Evolutionary conservation across 1,139 yeast genomes (phyloP).

Genomic region (Protomyces inundatus): DNA sequence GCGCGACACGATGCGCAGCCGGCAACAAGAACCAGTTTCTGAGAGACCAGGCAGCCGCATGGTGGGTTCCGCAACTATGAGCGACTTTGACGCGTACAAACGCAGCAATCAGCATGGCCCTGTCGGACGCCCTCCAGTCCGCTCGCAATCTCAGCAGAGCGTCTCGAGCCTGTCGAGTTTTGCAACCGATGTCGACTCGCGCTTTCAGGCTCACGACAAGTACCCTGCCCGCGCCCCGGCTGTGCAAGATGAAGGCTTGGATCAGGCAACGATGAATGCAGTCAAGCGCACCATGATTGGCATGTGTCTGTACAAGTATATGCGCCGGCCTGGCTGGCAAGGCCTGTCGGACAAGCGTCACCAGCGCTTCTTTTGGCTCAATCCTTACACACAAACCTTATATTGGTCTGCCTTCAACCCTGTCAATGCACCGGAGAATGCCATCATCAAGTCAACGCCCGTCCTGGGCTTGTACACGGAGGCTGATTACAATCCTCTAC

Average conservation of each 20-base stretch:
- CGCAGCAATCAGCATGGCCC: neutral
- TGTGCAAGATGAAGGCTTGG: slow-evolving; percentile 5
- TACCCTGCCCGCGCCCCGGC: neutral
- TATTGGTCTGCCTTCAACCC: slow-evolving; percentile 89
- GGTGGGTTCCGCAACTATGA: neutral
- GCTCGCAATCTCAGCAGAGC: slow-evolving; percentile 13
- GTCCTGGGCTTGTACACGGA: slow-evolving; percentile 74
- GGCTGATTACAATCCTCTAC: slow-evolving; percentile 79
- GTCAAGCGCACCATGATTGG: slow-evolving; percentile 91
- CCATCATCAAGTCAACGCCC: slow-evolving; percentile 71
- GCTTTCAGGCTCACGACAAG: neutral
- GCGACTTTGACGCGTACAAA: neutral
- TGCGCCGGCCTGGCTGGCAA: slow-evolving; percentile 43
- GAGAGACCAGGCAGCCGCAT: neutral
- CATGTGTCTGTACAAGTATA: slow-evolving; percentile 81
- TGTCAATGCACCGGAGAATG: slow-evolving; percentile 50
- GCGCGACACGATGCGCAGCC: slow-evolving; percentile 5
- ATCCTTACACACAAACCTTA: slow-evolving; percentile 84
- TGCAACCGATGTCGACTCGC: slow-evolving; percentile 18
- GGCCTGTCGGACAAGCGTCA: slow-evolving; percentile 70
- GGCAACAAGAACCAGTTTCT: neutral
- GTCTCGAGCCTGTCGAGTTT: slow-evolving; percentile 18
- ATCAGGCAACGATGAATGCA: slow-evolving; percentile 61
- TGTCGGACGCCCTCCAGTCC: neutral
- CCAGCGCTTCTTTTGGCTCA: slow-evolving; percentile 92